Evolutionary conservation across 2,329 filamentous ascomycete genomes (phyloP), one percentile per base, ranked within the genome.

Genomic region (Aspergillus piperis): DNA sequence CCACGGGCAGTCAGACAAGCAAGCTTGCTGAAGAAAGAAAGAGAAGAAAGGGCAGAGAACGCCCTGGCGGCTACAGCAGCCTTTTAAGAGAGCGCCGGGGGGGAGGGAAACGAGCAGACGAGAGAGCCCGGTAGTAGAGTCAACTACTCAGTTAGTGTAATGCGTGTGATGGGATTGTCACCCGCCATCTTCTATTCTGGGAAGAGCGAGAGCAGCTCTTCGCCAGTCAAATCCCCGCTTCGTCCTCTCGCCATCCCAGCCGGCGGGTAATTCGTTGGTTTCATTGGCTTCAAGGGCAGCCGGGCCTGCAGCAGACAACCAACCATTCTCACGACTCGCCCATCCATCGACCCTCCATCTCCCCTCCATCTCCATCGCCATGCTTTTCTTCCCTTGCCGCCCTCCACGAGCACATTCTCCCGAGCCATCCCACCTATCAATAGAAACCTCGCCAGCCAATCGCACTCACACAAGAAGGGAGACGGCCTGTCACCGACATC

Each of bases 21-120:
- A 70, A 70, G 66, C 87, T 90, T 90, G 88, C 87, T 88, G 82
- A 82, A 82, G 86, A 86, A 80, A 80, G 73, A 72, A 72, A 69
- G 71, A 58, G 51, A 54, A 63, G 64, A 53, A 60, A 68, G 54
- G 50, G 48, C 41, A n/a, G 36, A 54, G 55, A 47, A 55, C 58
- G 54, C 39, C 36, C 58, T 52, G 63, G 66, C 62, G 64, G 63
- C 59, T 66, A 61, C 57, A 36, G 61, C 58, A 60, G 60, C 61
- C 65, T 68, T 55, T 53, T 36, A 53, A 64, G 62, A 64, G 60
- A 36, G 11, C 11, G 56, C 39, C 23, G 36, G 17, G 50, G 32
- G 50, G 25, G 19, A 48, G 21, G 49, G 19, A 27, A 10, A 15
- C 10, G 49, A 25, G 49, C 23, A n/a, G 41, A 17, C 10, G 51